Evolutionary conservation across 1,284 basidiomycete genomes (phyloP), one percentile per base, ranked within the genome.

Genomic region (Cutaneotrichosporon dermatis): DNA sequence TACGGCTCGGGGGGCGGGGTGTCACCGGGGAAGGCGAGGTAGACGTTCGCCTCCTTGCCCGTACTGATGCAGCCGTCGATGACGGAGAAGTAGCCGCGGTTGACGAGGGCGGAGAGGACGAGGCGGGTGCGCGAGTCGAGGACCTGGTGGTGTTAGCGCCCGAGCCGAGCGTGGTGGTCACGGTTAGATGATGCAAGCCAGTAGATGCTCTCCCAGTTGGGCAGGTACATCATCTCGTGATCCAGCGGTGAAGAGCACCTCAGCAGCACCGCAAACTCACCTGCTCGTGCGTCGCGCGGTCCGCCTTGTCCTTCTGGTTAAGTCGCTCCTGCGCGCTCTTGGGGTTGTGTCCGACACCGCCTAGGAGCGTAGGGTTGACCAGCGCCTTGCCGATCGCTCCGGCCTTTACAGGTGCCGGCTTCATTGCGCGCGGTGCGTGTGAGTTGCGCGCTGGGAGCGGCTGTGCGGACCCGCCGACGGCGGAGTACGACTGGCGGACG

Each of bases 41-140:
- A 96, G 7, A 96, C 92, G 67, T 95, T 96, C 2, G 92, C 92
- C 84, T 97, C 93, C 82, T 97, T 97, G 37, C 93, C 93, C 0
- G 94, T 96, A 69, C 89, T 92, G 40, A 97, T 86, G 75, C 93
- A 97, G 3, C 92, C 91, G 68, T 96, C 93, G 41, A 97, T 86
- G 72, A 90, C 88, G 58, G 88, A 85, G 16, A 97, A 83, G 36
- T 95, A 76, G 0, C 87, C 92, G 51, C 92, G 81, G 6, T 91
- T 90, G 56, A 95, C 89, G 86, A 97, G 91, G 78, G 95, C 95
- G 79, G 91, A 90, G 46, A 97, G 77, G 15, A 96, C 93, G 46
- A 94, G 82, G 39, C 93, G 80, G 3, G 94, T 97, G 33, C 94
- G 83, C 10, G 90, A 88, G 76, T 97, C 93, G 25, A 97, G 82